phyloP scores from a whole-genome alignment of 768 basidiomycete genomes.

The Pulveroboletus sp. region DNA sequence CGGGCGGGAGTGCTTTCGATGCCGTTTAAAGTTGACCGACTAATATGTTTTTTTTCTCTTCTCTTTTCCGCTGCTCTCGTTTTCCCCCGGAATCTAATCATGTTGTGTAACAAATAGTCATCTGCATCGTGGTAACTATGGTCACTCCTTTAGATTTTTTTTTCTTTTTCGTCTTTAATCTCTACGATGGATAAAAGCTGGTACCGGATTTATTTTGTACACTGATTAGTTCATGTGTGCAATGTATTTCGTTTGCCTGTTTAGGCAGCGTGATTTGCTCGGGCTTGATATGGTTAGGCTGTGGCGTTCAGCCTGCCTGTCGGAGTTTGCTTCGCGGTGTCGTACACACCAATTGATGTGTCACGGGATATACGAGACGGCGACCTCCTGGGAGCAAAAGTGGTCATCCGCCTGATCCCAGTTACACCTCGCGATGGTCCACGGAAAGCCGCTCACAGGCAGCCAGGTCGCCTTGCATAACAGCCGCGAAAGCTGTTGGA shows the following conservation, averaged over 20 bases:
- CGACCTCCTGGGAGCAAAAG: no score
- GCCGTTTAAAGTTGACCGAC: conserved; percentile 34
- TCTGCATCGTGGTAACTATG: conserved; percentile 10
- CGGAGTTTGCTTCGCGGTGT: conserved; percentile 2
- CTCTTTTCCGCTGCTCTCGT: background rate
- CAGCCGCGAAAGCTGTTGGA: conserved; percentile 65
- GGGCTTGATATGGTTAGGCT: background rate
- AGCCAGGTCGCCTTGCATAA: conserved; percentile 53
- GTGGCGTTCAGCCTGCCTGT: background rate
- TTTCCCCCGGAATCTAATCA: conserved; percentile 5
- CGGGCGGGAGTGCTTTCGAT: conserved; percentile 57
- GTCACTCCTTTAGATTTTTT: conserved; percentile 21
- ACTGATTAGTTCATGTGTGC: background rate
- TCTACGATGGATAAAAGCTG: conserved; percentile 15
- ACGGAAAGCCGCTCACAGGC: conserved; percentile 34
- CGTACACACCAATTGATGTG: background rate
- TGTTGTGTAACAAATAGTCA: conserved; percentile 18
- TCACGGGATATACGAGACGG: conserved; percentile 4
- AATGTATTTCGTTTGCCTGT: background rate
- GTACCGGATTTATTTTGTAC: conserved; percentile 3
- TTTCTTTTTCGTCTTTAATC: conserved; percentile 15
- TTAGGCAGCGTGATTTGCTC: background rate
- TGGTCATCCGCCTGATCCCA: background rate
- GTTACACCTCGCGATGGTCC: conserved; percentile 9
- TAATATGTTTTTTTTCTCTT: background rate